Base-by-base conservation (phyloP, 345 rosid species). In the Populus ilicifolia region DNA sequence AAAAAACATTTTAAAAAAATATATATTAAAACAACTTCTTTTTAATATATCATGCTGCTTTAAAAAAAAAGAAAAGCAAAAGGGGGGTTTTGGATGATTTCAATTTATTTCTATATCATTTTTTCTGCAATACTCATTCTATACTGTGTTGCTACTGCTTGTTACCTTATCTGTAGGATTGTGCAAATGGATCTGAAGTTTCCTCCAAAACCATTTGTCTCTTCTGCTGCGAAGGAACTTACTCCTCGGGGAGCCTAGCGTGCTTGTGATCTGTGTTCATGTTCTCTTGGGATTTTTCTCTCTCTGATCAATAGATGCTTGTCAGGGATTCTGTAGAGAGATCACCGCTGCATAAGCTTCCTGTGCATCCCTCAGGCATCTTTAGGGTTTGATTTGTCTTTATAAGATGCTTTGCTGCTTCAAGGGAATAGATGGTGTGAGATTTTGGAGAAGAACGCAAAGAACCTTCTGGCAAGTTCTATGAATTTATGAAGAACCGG, bases 121-220 rank as follows among this genome's bases (percentile, higher is more conserved):
- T 29, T 29, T 29, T 29, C 33, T 30, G 33, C 33, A 30, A 30
- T 30, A 2, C 33, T 18, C 39, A 4, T 13, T 48, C 56, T 36
- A 50, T 21, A 3, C 48, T 13, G n/a, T 66, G 25, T 50, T 35
- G 41, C 50, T 75, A 44, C 67, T 43, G 18, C 61, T 25, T 63
- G 36, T 36, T 50, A 30, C 33, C 20, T 11, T 75, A 25, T 43
- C 11, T 29, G 74, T 81, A 96, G 99, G 86, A 96, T 96, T 87
- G 90, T 94, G 84, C 99, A 96, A 83, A 98, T 94, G 74, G 98
- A 94, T 79, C 85, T 96, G 54, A 94, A 92, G 83, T 96, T 96
- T 79, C 99, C 97, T 72, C 77, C 94, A 1, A 91, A 90, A 84
- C 98, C 98, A n/a, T 81, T 92, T 16, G 89, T 94, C 10, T 96